Evolutionary conservation across 75 land plant species (phyloP), one percentile per base, ranked within the genome.

Genomic region (Picea sitchensis): DNA sequence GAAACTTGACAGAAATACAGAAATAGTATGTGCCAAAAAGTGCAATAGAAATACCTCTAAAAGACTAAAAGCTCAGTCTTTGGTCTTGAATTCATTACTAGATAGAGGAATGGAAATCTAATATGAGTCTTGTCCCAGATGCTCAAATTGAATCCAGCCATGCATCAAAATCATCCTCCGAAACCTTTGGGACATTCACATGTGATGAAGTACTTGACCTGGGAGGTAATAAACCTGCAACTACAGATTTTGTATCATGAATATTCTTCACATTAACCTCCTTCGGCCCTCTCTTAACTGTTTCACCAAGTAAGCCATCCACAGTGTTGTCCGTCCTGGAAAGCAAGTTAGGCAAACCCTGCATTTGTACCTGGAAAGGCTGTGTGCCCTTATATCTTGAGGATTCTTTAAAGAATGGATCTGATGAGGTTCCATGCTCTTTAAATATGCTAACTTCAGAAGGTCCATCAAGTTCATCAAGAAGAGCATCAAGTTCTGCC

Each of bases 401-500:
- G 47, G 18, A 21, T 56, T 17, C 26, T 38, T 61, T 32, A 13
- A 41, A 14, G 11, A 71, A 3, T 26, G 3, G 62, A 21, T 59
- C 76, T 73, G n/a, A 13, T 32, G 56, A 65, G 12, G 56, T 58
- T 23, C 61, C 59, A 17, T 9, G 36, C 65, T 32, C 23, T 59
- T 54, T 81, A 17, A 61, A 44, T 7, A 81, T 69, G 58, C 73
- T 81, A 30, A 58, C 14, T 56, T 74, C 17, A 60, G 77, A 59
- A 3, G 83, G 78, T 17, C 76, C 81, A 54, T 60, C 61, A 30
- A 85, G 82, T 47, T 87, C 83, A 64, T 90, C 80, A 9, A 90
- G 87, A 73, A 90, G 91, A 86, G 82, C 76, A 71, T 90, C 91
- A 56, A 90, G 82, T 65, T 90, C 89, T 68, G 85, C 87, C 59